phyloP scores from a whole-genome alignment of 768 basidiomycete genomes.

The Cystofilobasidium capitatum region DNA sequence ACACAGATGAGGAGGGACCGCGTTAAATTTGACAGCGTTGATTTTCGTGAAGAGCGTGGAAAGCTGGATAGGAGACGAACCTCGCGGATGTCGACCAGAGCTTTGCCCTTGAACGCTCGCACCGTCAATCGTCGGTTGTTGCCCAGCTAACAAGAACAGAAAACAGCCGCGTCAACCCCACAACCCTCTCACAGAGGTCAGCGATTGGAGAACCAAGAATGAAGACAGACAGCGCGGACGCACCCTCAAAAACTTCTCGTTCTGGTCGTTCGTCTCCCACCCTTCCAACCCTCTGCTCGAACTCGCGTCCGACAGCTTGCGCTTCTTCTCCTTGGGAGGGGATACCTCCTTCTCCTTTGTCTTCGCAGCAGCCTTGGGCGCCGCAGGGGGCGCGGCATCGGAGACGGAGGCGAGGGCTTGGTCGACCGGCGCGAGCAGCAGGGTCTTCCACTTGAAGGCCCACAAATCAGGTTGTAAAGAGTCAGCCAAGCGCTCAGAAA shows the following conservation, averaged over 20 bases:
- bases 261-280: not conserved
- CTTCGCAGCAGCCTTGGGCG: not conserved
- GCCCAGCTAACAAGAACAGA: not conserved
- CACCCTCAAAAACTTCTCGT: not conserved
- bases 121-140: conserved; percentile 1
- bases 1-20: too few relatives aligned
- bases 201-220: not conserved
- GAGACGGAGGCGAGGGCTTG: not conserved
- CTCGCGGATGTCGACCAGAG: conserved; percentile 7
- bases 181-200: not conserved
- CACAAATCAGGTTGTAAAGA: not conserved
- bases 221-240: not conserved
- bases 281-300: not conserved
- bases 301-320: too few relatives aligned
- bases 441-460: not conserved
- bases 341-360: not conserved
- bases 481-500: too few relatives aligned
- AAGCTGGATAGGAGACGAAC: not conserved
- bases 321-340: not conserved
- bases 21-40: too few relatives aligned
- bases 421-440: not conserved
- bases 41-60: too few relatives aligned
- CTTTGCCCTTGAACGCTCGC: conserved; percentile 5
- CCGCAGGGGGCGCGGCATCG: not conserved
- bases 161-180: not conserved